Conservation (phyloP, 257 asterid genomes). For the Henckelia pumila region DNA sequence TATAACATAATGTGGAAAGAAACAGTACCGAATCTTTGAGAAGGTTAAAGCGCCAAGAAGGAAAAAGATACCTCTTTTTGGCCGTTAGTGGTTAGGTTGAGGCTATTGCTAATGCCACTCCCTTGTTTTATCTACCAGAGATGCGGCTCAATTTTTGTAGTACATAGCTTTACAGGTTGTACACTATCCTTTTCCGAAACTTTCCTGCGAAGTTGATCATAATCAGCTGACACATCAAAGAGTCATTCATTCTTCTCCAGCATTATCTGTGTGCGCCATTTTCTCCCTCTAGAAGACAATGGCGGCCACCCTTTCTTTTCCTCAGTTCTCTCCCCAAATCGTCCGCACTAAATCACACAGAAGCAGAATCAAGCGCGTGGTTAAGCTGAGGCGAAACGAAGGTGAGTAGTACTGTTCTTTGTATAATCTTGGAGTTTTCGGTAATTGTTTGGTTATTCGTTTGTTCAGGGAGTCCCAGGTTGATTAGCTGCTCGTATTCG, state of each 20-base stretch:
- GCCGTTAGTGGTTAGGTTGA: background rate
- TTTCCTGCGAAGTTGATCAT: background rate
- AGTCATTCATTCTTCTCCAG: background rate
- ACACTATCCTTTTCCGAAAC: background rate
- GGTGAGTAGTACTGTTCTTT: slow-evolving; percentile 22
- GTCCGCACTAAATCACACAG: slow-evolving; percentile 23
- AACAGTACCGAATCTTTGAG: background rate
- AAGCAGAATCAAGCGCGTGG: slow-evolving; percentile 29
- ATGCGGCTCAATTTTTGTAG: background rate
- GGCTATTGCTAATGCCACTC: background rate
- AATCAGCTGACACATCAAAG: background rate
- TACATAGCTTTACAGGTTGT: background rate
- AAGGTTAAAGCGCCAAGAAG: background rate
- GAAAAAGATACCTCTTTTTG: background rate
- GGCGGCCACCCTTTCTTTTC: slow-evolving; percentile 56
- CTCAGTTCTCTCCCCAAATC: slow-evolving; percentile 46
- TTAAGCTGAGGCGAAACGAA: slow-evolving; percentile 29
- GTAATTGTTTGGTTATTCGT: slow-evolving; percentile 6
- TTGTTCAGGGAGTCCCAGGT: slow-evolving; percentile 45
- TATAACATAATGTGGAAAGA: too few species aligned
- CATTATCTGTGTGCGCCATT: background rate
- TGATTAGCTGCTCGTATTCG: slow-evolving; percentile 53
- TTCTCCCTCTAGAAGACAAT: slow-evolving; percentile 34
- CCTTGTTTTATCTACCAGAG: background rate
- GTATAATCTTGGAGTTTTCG: slow-evolving; percentile 14